Conservation (phyloP, 768 basidiomycete genomes). For the Leccinum longicurvipes region DNA sequence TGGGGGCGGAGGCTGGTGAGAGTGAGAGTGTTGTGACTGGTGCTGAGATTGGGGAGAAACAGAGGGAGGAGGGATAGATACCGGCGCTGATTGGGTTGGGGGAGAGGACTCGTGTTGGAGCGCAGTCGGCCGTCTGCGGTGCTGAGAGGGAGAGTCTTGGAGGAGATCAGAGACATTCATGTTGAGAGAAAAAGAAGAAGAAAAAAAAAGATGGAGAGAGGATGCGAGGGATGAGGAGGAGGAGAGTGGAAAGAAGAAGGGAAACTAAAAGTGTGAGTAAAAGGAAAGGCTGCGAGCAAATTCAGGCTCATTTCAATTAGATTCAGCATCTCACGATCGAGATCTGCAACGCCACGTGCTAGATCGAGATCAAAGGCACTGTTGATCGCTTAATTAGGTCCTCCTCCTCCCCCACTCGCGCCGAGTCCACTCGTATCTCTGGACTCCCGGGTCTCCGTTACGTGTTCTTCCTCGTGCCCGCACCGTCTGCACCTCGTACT, state of each 20-base stretch:
- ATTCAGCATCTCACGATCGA: constrained; percentile 34
- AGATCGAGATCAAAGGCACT: constrained; percentile 26
- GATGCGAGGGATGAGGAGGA: constrained; percentile 7
- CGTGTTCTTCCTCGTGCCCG: too few species aligned
- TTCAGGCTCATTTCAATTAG: constrained; percentile 35
- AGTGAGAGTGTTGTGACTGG: constrained; percentile 22
- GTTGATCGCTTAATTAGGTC: too few species aligned
- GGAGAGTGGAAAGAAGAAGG: constrained; percentile 28
- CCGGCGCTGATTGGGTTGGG: constrained; percentile 26
- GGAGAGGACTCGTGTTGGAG: constrained; percentile 24
- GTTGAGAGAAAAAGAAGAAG: neutral
- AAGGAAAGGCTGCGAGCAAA: constrained; percentile 27
- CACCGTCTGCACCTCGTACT: too few species aligned
- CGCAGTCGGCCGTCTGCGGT: constrained; percentile 32
- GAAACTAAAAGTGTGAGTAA: constrained; percentile 26
- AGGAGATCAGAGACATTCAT: constrained; percentile 73
- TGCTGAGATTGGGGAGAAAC: constrained; percentile 32
- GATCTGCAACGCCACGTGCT: constrained; percentile 27
- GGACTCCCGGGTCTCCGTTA: too few species aligned
- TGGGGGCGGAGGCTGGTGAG: constrained; percentile 17
- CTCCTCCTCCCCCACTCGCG: too few species aligned
- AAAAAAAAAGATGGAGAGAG: neutral
- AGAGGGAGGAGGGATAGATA: constrained; percentile 27
- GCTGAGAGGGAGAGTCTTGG: constrained; percentile 67
- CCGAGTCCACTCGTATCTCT: too few species aligned